phyloP scores from a whole-genome alignment of 495 filamentous ascomycete genomes.

The Annulohypoxylon nitens region DNA sequence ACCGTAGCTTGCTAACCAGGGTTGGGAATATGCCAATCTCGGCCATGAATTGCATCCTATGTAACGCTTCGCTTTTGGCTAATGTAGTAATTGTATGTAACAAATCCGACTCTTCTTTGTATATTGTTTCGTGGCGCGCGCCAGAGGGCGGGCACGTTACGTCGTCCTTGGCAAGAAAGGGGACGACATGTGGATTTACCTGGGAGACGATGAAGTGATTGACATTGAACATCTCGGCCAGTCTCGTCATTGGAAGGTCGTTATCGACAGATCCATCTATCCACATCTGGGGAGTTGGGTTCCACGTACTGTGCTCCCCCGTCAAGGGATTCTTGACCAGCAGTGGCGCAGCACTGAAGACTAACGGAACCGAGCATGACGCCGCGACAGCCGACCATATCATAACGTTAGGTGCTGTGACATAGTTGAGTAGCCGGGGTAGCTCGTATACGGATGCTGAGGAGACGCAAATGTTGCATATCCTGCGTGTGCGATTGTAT shows the following conservation, averaged over 20 bases:
- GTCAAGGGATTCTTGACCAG: constrained; percentile 89
- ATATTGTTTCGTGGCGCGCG: constrained; percentile 57
- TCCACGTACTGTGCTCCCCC: constrained; percentile 83
- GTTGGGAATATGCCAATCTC: constrained; percentile 89
- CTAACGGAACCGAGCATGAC: constrained; percentile 91
- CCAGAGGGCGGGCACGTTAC: constrained; percentile 59
- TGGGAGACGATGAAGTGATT: constrained; percentile 99
- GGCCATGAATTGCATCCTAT: constrained; percentile 83
- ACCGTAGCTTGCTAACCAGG: constrained; percentile 79
- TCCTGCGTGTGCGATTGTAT: constrained; percentile 89
- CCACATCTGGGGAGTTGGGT: constrained; percentile 82
- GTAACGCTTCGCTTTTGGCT: constrained; percentile 83
- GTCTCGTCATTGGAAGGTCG: constrained; percentile 89
- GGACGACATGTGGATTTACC: constrained; percentile 93
- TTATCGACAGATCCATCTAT: constrained; percentile 96
- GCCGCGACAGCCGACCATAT: constrained; percentile 97
- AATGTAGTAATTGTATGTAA: constrained; percentile 76
- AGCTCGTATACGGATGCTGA: constrained; percentile 89
- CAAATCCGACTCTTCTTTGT: constrained; percentile 64
- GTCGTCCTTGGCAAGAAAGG: constrained; percentile 83
- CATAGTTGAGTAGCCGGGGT: constrained; percentile 88
- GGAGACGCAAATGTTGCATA: constrained; percentile 93
- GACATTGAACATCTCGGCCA: constrained; percentile 97
- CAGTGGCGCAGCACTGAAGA: constrained; percentile 81
- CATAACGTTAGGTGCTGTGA: constrained; percentile 92